Conservation (phyloP, 495 filamentous ascomycete genomes). For the Talaromyces stipitatus region DNA sequence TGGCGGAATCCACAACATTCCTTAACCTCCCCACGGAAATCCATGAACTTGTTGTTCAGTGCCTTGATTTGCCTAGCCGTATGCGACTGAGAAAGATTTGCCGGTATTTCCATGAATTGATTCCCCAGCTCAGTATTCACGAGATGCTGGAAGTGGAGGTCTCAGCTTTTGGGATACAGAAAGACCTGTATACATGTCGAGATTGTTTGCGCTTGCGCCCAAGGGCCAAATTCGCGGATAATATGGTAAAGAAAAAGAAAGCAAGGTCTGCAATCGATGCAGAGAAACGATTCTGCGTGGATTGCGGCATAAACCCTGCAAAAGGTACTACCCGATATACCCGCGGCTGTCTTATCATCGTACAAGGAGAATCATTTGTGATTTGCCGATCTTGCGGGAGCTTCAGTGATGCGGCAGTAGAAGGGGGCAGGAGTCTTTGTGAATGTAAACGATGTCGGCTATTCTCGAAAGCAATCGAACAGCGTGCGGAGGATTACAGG, state of each 20-base stretch:
- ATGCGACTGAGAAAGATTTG: constrained; percentile 45
- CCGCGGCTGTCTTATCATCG: constrained; percentile 18
- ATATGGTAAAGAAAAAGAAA: constrained; percentile 22
- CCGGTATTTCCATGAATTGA: constrained; percentile 16
- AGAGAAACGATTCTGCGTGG: constrained; percentile 26
- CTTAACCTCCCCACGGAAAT: constrained; percentile 49
- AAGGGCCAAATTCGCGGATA: constrained; percentile 19
- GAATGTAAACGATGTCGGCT: background rate
- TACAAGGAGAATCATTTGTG: constrained; percentile 17
- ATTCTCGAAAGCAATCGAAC: background rate
- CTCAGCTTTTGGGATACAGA: constrained; percentile 15
- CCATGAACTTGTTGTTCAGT: constrained; percentile 45
- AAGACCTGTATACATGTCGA: constrained; percentile 27
- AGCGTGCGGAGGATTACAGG: background rate
- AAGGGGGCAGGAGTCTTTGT: background rate
- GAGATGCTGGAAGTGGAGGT: constrained; percentile 22
- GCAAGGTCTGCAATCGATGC: constrained; percentile 15
- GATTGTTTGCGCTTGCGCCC: constrained; percentile 28
- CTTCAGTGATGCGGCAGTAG: background rate
- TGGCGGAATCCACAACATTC: constrained; percentile 11
- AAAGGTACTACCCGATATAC: constrained; percentile 23
- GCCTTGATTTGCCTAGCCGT: constrained; percentile 48
- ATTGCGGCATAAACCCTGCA: constrained; percentile 23
- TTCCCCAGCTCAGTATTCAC: constrained; percentile 17
- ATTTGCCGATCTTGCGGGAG: constrained; percentile 22